Percentiles rank a stretch among this genome's conserved stretches.
Conservation (phyloP, 768 basidiomycete genomes). For the Antrodiella citrinella region DNA sequence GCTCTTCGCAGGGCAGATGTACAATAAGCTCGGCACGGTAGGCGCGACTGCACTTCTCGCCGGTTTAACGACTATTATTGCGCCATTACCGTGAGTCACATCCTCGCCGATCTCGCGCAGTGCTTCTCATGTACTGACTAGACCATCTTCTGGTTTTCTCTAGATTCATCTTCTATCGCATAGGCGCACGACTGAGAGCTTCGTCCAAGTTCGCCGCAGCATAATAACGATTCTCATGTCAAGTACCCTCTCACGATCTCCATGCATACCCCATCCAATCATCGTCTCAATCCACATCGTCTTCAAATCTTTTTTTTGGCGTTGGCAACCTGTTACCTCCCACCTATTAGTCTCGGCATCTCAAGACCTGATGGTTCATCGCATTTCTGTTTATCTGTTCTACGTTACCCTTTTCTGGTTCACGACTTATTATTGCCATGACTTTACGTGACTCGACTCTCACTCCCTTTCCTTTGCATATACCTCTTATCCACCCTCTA, state of each 20-base stretch:
- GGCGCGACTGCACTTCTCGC: constrained; percentile 62
- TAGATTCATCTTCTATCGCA: constrained; percentile 13
- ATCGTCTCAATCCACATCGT: neutral
- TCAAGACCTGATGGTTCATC: neutral
- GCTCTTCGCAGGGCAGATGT: constrained; percentile 41
- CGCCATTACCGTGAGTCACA: constrained; percentile 45
- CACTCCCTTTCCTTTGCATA: no score
- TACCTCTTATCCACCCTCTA: no score
- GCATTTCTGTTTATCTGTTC: no score
- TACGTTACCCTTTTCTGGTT: no score
- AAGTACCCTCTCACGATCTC: neutral
- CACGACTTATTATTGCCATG: no score
- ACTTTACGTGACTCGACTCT: no score
- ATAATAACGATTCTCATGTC: no score
- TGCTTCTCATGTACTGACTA: constrained; percentile 10
- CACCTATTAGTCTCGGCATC: no score
- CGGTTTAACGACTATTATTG: constrained; percentile 51
- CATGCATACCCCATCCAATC: neutral
- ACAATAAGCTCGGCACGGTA: constrained; percentile 45
- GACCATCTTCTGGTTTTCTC: neutral
- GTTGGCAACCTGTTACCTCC: no score
- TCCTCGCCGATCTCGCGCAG: constrained; percentile 19
- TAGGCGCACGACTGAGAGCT: constrained; percentile 8
- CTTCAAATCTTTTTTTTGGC: no score
- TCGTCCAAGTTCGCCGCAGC: constrained; percentile 7